Base-by-base conservation (phyloP, 2,329 filamentous ascomycete species). In the Fusarium mangiferae region DNA sequence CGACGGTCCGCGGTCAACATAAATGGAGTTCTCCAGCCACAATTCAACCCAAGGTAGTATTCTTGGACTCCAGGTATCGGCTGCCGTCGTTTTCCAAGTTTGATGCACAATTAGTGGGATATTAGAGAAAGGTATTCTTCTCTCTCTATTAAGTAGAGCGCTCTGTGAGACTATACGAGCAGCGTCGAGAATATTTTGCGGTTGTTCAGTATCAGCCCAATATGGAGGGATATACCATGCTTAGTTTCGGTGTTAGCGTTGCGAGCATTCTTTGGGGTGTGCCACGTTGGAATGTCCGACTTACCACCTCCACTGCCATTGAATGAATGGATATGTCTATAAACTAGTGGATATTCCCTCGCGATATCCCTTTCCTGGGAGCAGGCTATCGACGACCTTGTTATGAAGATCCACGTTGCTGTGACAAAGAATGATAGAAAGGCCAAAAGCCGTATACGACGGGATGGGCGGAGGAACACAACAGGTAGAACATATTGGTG, bases 151-250 rank as follows among this genome's bases (percentile, higher is more conserved):
- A 0, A 24, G 33, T 17, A 62, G 14, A 20, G 59, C 39, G 10
- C 30, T 38, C 10, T 57, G 18, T 2, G 49, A 57, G 22, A 17
- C 49, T 8, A 22, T 8, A 14, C 51, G 49, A 5, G 49, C 59
- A 33, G 59, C 59, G 2, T 62, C 59, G 7, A 62, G 38, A 22
- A 62, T 62, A 6, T 58, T 28, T 26, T 45, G 18, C 3, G 60
- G 41, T 14, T 17, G 18, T 39, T 7, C 22, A 13, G 15, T 12
- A 39, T 41, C 52, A 41, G 26, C 8, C 60, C 60, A 62, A 18
- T 22, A 39, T 33, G 52, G 52, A 26, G 60, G 52, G 6, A 62
- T 62, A 39, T 59, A 5, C 60, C 60, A 62, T 48, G 52, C 60
- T 58, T 46, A 20, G 38, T 28, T 17, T 13, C 22, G 26, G 10